phyloP scores from a whole-genome alignment of 2,329 filamentous ascomycete species.

The Metarhizium sp. region DNA sequence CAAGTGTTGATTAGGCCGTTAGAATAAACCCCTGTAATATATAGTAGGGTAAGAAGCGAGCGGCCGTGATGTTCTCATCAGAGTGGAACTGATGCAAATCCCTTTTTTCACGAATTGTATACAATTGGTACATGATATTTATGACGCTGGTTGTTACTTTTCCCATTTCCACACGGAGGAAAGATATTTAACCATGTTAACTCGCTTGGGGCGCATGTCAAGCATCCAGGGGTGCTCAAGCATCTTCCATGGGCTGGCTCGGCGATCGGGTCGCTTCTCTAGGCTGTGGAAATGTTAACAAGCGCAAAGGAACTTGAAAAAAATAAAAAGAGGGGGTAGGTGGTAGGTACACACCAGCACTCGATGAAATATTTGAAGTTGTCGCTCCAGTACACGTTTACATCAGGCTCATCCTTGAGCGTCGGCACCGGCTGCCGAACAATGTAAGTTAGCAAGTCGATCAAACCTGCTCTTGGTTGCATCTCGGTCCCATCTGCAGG shows the following conservation, averaged over 20 bases:
- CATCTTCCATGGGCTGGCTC: conserved; percentile 97
- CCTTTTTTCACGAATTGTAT: not conserved
- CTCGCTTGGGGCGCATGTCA: conserved; percentile 90
- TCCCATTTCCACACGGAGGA: conserved; percentile 97
- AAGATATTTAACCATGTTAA: conserved; percentile 94
- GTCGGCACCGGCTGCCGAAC: conserved; percentile 92
- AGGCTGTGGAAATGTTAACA: conserved; percentile 47
- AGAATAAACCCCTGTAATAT: not conserved
- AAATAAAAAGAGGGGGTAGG: too few species aligned
- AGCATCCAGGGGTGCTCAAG: conserved; percentile 98
- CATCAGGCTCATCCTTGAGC: conserved; percentile 87
- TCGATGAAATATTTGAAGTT: conserved; percentile 99
- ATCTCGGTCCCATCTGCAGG: conserved; percentile 92
- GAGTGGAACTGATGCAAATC: not conserved
- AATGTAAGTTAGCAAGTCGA: conserved; percentile 95
- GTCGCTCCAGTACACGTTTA: conserved; percentile 87
- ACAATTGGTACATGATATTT: not conserved
- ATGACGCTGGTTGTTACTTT: conserved; percentile 28
- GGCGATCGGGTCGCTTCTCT: conserved; percentile 80
- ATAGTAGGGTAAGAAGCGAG: not conserved
- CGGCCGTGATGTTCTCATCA: not conserved
- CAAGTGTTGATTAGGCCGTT: not conserved
- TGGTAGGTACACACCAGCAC: conserved; percentile 68
- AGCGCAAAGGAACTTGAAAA: conserved; percentile 10
- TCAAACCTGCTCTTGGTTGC: conserved; percentile 84